Percentiles rank a stretch among this genome's conserved stretches.
Evolutionary conservation across 2,329 filamentous ascomycete genomes (phyloP).

Genomic region (Cucurbitaria berberidis): DNA sequence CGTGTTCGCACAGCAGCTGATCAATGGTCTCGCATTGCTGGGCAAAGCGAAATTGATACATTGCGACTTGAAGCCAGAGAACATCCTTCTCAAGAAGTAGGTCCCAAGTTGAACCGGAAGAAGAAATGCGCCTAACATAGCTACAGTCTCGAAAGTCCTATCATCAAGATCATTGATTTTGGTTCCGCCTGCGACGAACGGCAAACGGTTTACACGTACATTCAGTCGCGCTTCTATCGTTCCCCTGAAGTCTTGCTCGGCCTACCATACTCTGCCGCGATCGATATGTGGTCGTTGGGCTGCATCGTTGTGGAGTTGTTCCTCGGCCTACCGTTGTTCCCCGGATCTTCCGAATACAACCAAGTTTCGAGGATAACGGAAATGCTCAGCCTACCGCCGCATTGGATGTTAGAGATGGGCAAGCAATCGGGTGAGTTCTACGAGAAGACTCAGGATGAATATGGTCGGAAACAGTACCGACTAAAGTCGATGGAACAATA

Average conservation of each 20-base stretch:
- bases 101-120: slow-evolving; percentile 26
- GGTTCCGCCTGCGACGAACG: slow-evolving; percentile 97
- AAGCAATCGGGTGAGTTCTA: slow-evolving; percentile 98
- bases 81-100: slow-evolving; percentile 93
- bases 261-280: slow-evolving; percentile 94
- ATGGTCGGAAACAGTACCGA: slow-evolving; percentile 85
- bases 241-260: slow-evolving; percentile 96
- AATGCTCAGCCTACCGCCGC: slow-evolving; percentile 95
- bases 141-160: slow-evolving; percentile 84
- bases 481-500: slow-evolving; percentile 99
- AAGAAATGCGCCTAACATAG: slow-evolving; percentile 15
- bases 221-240: slow-evolving; percentile 96
- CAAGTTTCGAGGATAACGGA: slow-evolving; percentile 96
- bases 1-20: slow-evolving; percentile 94
- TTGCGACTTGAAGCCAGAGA: slow-evolving; percentile 97
- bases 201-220: slow-evolving; percentile 98
- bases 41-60: slow-evolving; percentile 98
- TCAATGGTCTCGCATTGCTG: slow-evolving; percentile 88
- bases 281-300: slow-evolving; percentile 99
- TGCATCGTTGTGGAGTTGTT: slow-evolving; percentile 99
- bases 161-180: slow-evolving; percentile 99
- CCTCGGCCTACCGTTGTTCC: slow-evolving; percentile 90
- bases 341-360: slow-evolving; percentile 97
- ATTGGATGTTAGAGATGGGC: slow-evolving; percentile 99
- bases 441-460: slow-evolving; percentile 91